These are phyloP conservation scores for Debaryomycetaceae sp. DNA, from an alignment of 1,139 yeast species.

Conservation along the genomic window DNA sequence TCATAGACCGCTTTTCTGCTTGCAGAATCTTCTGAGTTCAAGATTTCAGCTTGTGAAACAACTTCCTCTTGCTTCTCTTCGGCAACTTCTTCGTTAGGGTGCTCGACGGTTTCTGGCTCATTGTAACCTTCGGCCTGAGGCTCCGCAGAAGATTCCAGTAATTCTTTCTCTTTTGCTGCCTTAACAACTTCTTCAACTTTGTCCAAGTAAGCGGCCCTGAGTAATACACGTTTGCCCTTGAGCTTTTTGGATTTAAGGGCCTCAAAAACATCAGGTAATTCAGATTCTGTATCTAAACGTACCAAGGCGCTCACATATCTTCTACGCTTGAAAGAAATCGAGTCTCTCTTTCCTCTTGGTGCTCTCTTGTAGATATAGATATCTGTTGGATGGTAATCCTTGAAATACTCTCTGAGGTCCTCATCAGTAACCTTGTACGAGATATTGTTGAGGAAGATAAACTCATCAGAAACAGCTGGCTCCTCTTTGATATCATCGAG, in stretches of 20 bases:
- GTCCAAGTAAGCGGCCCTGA: constrained; percentile 37
- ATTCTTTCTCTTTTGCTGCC: constrained; percentile 18
- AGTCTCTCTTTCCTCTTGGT: constrained; percentile 5
- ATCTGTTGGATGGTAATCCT: constrained; percentile 44
- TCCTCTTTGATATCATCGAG: neutral
- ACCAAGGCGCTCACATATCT: constrained; percentile 51
- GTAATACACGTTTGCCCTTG: constrained; percentile 30
- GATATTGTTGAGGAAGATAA: constrained; percentile 51
- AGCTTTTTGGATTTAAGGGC: constrained; percentile 24
- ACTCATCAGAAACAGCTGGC: constrained; percentile 34
- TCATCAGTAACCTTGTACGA: constrained; percentile 37
- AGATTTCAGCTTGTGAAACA: neutral
- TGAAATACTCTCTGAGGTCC: constrained; percentile 41
- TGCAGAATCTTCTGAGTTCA: neutral
- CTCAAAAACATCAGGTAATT: constrained; percentile 42
- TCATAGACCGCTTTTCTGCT: neutral
- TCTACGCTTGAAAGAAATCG: constrained; percentile 12
- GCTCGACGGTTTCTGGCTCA: neutral
- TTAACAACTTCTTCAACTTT: constrained; percentile 42
- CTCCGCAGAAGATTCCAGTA: neutral
- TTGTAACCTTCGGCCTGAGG: neutral
- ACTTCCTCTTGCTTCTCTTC: neutral
- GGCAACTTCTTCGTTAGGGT: neutral
- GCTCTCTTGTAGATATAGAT: constrained; percentile 43
- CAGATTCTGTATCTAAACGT: constrained; percentile 42